Base-by-base conservation (phyloP, 805 yeast genomes). In the Candida yuanshanica region DNA sequence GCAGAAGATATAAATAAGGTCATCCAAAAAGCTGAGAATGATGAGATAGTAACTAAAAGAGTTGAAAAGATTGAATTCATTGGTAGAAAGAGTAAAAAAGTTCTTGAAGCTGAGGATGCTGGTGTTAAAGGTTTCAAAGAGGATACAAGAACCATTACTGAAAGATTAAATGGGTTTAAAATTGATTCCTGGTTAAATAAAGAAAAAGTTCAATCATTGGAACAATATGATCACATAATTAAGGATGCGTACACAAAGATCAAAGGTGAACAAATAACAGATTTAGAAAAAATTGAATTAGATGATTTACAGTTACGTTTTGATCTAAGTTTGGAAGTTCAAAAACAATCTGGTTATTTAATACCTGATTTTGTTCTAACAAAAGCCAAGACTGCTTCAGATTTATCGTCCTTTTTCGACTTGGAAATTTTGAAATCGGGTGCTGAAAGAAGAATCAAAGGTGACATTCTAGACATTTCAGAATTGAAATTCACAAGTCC, bases 331-430 rank as follows among this genome's bases (percentile, higher is more conserved):
- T 62, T 58, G 39, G 26, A 39, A 17, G 38, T 68, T 13, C 74
- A 68, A 50, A 39, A 60, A 9, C 40, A 55, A 23, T 56, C 71
- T 16, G 74, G 74, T 14, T 55, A 56, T 40, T 27, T 59, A 21
- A 57, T 68, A 13, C 65, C 74, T 17, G 74, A 68, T 44, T 60
- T 51, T 37, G 48, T 56, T 23, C 41, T 67, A 7, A 64, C 70
- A 2, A 51, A 55, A 27, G 47, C 65, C 11, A 41, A 44, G 10
- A 55, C 59, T 4, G 68, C 64, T 11, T 16, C 38, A 7, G 51
- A 52, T 4, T 57, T 64, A 33, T 55, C 52, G 18, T 38, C 49
- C 5, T 64, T 56, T 41, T 63, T 51, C 37, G 42, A 48, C 16
- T 40, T 44, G 7, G 56, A 59, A 35, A 49, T 63, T 25, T 41